A percentile compares a stretch with the other conserved stretches of the same genome.
Evolutionary conservation across 768 basidiomycete species (phyloP).

Genomic region (Hemileccinum rubropunctum): DNA sequence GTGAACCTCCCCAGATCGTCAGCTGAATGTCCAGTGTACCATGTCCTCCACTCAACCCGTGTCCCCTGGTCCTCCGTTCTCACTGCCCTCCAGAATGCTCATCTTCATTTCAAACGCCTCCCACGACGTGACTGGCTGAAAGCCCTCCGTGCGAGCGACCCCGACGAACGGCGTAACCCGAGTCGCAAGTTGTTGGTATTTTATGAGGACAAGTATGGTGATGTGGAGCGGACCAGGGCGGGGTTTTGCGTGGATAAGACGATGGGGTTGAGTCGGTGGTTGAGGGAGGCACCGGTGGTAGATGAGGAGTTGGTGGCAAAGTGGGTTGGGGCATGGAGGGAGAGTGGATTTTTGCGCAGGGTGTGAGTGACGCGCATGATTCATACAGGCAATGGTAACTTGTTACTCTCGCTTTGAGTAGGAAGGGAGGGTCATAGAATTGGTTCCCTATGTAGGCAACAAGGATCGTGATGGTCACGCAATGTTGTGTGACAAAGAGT

Average conservation of each 20-base stretch:
- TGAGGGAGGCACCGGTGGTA: slow-evolving; percentile 14
- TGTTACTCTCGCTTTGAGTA: too few species aligned
- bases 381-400: too few species aligned
- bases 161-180: slow-evolving; percentile 22
- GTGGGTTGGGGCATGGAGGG: slow-evolving; percentile 43
- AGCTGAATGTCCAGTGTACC: slow-evolving; percentile 19
- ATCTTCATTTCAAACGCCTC: slow-evolving; percentile 28
- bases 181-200: slow-evolving; percentile 23
- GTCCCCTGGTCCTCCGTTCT: slow-evolving; percentile 41
- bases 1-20: slow-evolving; percentile 17
- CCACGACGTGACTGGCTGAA: slow-evolving; percentile 24
- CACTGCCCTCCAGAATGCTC: slow-evolving; percentile 34
- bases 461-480: too few species aligned
- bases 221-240: slow-evolving; percentile 2
- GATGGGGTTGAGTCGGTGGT: slow-evolving; percentile 12
- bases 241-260: slow-evolving; percentile 10
- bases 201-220: slow-evolving; percentile 27
- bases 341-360: slow-evolving; percentile 34
- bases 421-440: too few species aligned
- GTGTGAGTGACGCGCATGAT: neutral
- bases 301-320: slow-evolving; percentile 35
- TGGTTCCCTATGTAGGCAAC: too few species aligned
- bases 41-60: slow-evolving; percentile 16
- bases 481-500: too few species aligned
- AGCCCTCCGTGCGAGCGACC: slow-evolving; percentile 21